Base-by-base conservation (phyloP, 371 early-diverging fungal species). In the Actinomucor elegans region DNA sequence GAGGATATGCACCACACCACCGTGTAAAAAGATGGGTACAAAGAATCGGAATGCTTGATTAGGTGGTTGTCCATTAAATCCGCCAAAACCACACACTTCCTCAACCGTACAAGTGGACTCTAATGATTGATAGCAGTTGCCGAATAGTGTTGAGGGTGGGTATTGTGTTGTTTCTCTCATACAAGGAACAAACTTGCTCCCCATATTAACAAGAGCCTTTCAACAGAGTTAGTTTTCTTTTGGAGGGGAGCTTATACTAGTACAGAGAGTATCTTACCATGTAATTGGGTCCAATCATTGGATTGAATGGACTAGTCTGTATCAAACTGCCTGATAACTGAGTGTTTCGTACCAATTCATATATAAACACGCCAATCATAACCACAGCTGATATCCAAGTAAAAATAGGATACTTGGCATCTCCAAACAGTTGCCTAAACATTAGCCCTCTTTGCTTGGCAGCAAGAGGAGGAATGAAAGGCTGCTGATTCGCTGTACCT, bases 21-120 rank as follows among this genome's bases (percentile, higher is more conserved):
- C 90, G 66, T 93, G 94, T 48, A 93, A 62, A 57, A 89, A 89
- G 29, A 92, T 85, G 14, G 92, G 83, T 10, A 75, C 55, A 47
- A 92, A 75, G 55, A 92, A 89, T n/a, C 92, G 74, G 62, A 70
- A 90, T 82, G 89, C 84, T 57, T 91, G 91, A 56, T 87, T 68
- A 0, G 83, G 78, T 48, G 73, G 27, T 37, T 51, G 49, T 11
- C 60, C 23, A 47, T 63, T 43, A 63, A 80, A 58, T 33, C 73
- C 54, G 42, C 69, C 69, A 54, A 84, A 73, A 8, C 73, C 79
- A 59, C 83, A 83, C 7, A 71, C 44, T 17, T 68, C 55, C 11
- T 71, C 66, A 5, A 80, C 45, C 3, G 64, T 67, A 54, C 81
- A 80, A 12, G 49, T 43, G 0, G 46, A 5, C 37, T 45, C 52